These are phyloP conservation scores for Starmerella stigmatis DNA, from an alignment of 805 yeast species.

Conservation along the genomic window DNA sequence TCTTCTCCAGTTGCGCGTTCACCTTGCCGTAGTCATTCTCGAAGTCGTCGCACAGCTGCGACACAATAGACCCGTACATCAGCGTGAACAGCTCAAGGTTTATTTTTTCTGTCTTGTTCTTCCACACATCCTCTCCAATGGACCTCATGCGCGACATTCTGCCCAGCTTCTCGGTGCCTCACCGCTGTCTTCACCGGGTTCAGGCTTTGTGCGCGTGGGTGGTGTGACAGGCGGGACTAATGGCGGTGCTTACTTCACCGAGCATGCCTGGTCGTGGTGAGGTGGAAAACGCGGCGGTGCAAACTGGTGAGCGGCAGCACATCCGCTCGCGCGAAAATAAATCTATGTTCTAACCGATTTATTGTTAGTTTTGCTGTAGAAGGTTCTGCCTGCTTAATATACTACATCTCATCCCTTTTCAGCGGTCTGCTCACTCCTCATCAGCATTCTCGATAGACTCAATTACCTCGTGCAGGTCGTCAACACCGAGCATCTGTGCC, in stretches of 20 bases:
- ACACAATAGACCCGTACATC: slow-evolving; percentile 87
- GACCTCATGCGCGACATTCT: slow-evolving; percentile 29
- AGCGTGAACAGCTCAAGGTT: slow-evolving; percentile 89
- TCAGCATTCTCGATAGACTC: slow-evolving; percentile 27
- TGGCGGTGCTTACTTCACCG: slow-evolving; percentile 3
- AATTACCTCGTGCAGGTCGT: slow-evolving; percentile 31
- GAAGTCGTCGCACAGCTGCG: slow-evolving; percentile 79
- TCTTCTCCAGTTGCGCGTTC: slow-evolving; percentile 70
- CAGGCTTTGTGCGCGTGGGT: too few species aligned
- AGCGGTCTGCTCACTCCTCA: too few species aligned
- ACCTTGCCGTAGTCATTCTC: slow-evolving; percentile 66
- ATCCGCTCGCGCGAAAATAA: too few species aligned
- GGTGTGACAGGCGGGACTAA: too few species aligned
- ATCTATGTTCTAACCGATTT: too few species aligned
- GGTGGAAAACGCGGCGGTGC: too few species aligned
- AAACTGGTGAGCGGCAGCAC: too few species aligned
- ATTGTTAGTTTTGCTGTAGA: too few species aligned
- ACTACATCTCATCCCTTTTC: too few species aligned
- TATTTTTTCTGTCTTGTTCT: slow-evolving; percentile 72
- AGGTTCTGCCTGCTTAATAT: too few species aligned
- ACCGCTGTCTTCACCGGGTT: too few species aligned
- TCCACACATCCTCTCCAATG: slow-evolving; percentile 86
- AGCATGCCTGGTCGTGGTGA: neutral
- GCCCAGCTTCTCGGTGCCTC: too few species aligned
- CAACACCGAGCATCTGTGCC: slow-evolving; percentile 31